Evolutionary conservation across 2,329 filamentous ascomycete species (phyloP).

Genomic region (Aspergillus thermomutatus): DNA sequence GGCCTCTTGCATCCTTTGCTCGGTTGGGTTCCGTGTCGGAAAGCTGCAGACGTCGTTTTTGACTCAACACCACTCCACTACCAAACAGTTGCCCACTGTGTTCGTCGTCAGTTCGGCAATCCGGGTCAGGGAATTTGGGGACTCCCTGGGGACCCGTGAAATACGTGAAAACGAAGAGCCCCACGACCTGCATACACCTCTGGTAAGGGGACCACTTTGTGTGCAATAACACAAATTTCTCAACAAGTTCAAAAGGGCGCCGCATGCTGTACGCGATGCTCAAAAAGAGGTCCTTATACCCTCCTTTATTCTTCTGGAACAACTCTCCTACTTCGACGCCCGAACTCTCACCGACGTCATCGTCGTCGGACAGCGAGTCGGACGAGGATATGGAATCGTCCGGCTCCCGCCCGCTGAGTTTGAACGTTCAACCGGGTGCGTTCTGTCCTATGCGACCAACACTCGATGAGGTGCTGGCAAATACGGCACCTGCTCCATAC

Average conservation of each 20-base stretch:
- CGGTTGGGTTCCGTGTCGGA: slow-evolving; percentile 5
- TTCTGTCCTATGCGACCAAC: slow-evolving; percentile 60
- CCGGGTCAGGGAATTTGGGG: not conserved
- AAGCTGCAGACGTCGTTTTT: slow-evolving; percentile 1
- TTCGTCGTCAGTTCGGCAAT: not conserved
- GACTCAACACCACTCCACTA: not conserved
- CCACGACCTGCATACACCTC: not conserved
- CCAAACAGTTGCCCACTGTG: not conserved
- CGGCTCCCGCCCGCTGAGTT: slow-evolving; percentile 43
- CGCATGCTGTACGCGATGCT: slow-evolving; percentile 37
- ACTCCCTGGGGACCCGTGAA: not conserved
- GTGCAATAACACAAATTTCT: slow-evolving; percentile 13
- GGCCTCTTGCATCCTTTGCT: slow-evolving; percentile 11
- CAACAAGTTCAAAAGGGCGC: slow-evolving; percentile 12
- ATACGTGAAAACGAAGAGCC: not conserved
- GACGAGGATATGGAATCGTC: slow-evolving; percentile 44
- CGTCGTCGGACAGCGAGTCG: slow-evolving; percentile 41
- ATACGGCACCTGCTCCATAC: slow-evolving; percentile 82
- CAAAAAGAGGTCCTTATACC: slow-evolving; percentile 35
- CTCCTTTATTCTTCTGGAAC: slow-evolving; percentile 35
- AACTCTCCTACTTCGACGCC: slow-evolving; percentile 44
- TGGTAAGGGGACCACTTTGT: not conserved
- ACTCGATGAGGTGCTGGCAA: slow-evolving; percentile 81
- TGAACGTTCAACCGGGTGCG: slow-evolving; percentile 38
- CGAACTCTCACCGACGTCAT: slow-evolving; percentile 41